Evolutionary conservation across 306 rosid species (phyloP).

Genomic region (Luffa acutangula): DNA sequence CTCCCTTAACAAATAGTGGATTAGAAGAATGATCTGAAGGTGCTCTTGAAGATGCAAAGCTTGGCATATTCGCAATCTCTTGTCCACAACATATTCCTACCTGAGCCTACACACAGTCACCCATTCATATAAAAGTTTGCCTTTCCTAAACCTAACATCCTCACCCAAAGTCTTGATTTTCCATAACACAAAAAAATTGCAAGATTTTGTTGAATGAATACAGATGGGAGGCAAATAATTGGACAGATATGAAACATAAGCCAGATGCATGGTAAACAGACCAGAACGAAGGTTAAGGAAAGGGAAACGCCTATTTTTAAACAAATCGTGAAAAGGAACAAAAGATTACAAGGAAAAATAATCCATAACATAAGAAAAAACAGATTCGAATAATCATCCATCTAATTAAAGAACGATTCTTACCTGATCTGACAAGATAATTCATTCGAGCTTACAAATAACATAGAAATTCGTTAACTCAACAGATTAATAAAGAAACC

Average conservation of each 20-base stretch:
- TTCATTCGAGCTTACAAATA: not conserved
- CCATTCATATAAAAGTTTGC: slow-evolving; percentile 48
- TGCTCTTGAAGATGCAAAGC: slow-evolving; percentile 74
- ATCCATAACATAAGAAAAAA: not conserved
- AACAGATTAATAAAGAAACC: not conserved
- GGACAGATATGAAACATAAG: not conserved
- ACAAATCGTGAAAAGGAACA: not conserved
- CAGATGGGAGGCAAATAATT: not conserved
- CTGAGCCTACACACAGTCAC: slow-evolving; percentile 99
- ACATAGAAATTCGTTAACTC: not conserved
- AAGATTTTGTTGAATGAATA: not conserved
- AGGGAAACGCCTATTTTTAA: not conserved
- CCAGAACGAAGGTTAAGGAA: not conserved
- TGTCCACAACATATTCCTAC: slow-evolving; percentile 97
- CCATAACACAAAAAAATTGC: not conserved
- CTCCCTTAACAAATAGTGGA: slow-evolving; percentile 62
- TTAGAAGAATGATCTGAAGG: slow-evolving; percentile 54
- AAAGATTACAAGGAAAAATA: not conserved
- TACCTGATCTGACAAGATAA: slow-evolving; percentile 4
- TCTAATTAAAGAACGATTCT: not conserved
- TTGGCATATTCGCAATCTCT: slow-evolving; percentile 77
- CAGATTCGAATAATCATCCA: not conserved
- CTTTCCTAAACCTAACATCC: slow-evolving; percentile 13
- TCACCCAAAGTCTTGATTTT: not conserved
- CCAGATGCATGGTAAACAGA: not conserved